Percentiles rank a stretch among this genome's conserved stretches.
Conservation (phyloP, 1,284 basidiomycete genomes). For the Phaffia rhodozyma region DNA sequence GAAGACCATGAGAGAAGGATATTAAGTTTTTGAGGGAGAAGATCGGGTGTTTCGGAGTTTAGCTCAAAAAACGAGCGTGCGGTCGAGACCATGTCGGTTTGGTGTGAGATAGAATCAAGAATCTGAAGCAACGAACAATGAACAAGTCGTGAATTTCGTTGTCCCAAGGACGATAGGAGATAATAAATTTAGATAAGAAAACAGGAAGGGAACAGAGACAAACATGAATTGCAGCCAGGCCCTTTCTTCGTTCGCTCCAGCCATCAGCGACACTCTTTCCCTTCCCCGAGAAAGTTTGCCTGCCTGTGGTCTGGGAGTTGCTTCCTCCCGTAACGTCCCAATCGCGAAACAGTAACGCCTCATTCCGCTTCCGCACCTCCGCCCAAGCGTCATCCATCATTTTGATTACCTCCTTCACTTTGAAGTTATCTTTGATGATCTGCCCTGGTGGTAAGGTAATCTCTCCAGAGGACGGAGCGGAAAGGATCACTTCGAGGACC, state of each 20-base stretch:
- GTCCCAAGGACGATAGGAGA: not conserved
- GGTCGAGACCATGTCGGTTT: constrained; percentile 48
- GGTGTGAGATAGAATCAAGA: constrained; percentile 63
- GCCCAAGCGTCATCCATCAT: constrained; percentile 38
- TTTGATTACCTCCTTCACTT: constrained; percentile 13
- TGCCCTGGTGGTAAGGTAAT: constrained; percentile 8
- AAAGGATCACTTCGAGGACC: constrained; percentile 18
- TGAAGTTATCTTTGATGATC: constrained; percentile 22
- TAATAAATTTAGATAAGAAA: not conserved
- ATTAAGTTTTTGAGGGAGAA: constrained; percentile 59
- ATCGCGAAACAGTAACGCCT: constrained; percentile 56
- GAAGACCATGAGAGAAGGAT: constrained; percentile 77
- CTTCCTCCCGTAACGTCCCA: constrained; percentile 21
- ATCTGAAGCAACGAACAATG: constrained; percentile 39
- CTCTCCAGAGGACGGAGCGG: constrained; percentile 11
- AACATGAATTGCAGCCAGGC: constrained; percentile 63
- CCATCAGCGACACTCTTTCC: constrained; percentile 44
- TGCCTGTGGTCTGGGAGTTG: constrained; percentile 37
- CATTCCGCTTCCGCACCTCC: constrained; percentile 56
- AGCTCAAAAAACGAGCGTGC: constrained; percentile 51
- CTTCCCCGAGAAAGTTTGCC: constrained; percentile 23
- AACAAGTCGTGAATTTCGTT: not conserved
- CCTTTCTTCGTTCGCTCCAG: constrained; percentile 34
- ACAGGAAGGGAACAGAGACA: constrained; percentile 14
- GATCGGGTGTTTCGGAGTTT: constrained; percentile 33